A percentile compares a stretch with the other conserved stretches of the same genome.
Conservation (phyloP, 2,329 filamentous ascomycete species). For the Aspergillus neoniger region DNA sequence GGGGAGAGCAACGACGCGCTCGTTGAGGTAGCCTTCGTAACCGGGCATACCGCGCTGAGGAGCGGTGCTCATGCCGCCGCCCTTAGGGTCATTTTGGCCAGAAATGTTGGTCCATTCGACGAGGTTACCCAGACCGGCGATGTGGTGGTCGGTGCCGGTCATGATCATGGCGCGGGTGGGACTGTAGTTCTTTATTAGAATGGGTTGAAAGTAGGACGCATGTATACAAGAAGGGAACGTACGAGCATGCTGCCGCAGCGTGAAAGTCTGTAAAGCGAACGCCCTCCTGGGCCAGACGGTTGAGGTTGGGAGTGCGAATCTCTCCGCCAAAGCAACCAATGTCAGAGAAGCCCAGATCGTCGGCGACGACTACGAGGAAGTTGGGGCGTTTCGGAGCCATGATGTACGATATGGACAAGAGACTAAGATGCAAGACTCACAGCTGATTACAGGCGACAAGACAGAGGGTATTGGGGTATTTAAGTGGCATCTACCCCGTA, state of each 20-base stretch:
- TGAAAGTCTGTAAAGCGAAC: constrained; percentile 67
- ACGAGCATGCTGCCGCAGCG: constrained; percentile 64
- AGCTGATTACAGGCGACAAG: not conserved
- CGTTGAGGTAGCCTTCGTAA: constrained; percentile 66
- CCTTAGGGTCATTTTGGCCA: constrained; percentile 55
- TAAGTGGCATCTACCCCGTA: not conserved
- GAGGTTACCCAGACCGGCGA: constrained; percentile 58
- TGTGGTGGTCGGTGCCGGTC: constrained; percentile 63
- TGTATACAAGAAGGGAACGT: constrained; percentile 10
- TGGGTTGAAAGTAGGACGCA: not conserved
- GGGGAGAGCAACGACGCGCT: constrained; percentile 59
- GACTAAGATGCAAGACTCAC: not conserved
- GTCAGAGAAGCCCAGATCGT: constrained; percentile 64
- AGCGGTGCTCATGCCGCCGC: constrained; percentile 54
- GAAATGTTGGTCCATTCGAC: constrained; percentile 60
- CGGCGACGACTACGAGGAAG: constrained; percentile 61
- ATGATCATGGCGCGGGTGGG: constrained; percentile 67
- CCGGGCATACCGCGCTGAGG: constrained; percentile 61
- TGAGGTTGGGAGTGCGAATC: constrained; percentile 62
- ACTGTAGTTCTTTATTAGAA: constrained; percentile 16
- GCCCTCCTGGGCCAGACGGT: constrained; percentile 55
- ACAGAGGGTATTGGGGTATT: not conserved
- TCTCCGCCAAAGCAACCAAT: constrained; percentile 61
- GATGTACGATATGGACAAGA: not conserved
- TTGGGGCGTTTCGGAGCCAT: constrained; percentile 54